Evolutionary conservation across 164 flowering plant genomes (phyloP), one percentile per base, ranked within the genome.

Genomic region (Cinnamomum micranthum): DNA sequence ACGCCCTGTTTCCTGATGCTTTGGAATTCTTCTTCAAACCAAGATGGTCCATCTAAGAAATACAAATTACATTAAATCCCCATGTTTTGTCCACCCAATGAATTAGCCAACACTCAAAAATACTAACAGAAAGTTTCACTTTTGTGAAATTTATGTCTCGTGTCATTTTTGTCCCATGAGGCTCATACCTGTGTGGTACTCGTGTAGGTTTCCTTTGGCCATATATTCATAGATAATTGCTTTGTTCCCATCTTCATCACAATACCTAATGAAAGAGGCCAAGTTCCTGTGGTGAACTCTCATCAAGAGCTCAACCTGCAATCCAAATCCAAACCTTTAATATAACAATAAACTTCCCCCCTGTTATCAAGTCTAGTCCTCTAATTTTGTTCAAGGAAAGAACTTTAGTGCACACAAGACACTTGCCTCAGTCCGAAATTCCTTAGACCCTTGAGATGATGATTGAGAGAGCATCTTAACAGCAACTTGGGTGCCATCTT

Each of bases 141-240:
- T 3, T 3, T 17, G 51, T 33, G 24, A 20, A 23, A 47, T 41
- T 41, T 9, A 41, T 13, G 35, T 28, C 5, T n/a, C 2, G 3
- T 33, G 10, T 1, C 3, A 5, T 27, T 27, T 15, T 11, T 31
- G 5, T n/a, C 2, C 2, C 6, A 2, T 12, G 14, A 10, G 28
- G 23, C 12, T n/a, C 71, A 13, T 70, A 84, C 84, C 88, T 76
- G 81, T 80, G 2, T 86, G 75, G 81, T 77, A 80, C 7, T 50
- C 76, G 51, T 35, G 27, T 6, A 85, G 80, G 76, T 85, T 77
- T 28, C 88, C 87, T 73, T 84, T 81, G 19, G 84, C 73, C 90
- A 88, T 84, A 81, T 75, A 84, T 74, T 87, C 91, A 73, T 85
- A 85, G 20, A 88, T 75, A 47, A 86, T 81, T 5, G 72, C 87